Conservation (phyloP, 495 filamentous ascomycete genomes). For the Penicillium paradoxum region DNA sequence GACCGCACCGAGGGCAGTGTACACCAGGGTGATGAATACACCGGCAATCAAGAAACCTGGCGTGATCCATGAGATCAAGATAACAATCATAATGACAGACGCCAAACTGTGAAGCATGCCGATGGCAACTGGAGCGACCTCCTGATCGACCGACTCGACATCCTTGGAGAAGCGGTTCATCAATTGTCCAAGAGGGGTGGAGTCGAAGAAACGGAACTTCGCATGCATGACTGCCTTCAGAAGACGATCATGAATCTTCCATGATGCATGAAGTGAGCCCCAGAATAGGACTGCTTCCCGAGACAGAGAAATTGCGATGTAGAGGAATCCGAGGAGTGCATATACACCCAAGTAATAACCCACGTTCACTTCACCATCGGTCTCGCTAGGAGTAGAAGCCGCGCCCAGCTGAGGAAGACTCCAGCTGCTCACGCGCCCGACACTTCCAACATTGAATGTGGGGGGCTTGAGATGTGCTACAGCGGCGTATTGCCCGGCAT, state of each 20-base stretch:
- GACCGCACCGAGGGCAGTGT: constrained; percentile 76
- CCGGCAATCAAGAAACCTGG: constrained; percentile 88
- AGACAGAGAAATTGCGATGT: constrained; percentile 67
- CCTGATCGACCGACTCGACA: constrained; percentile 91
- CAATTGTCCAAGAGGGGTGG: constrained; percentile 90
- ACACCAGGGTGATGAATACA: constrained; percentile 77
- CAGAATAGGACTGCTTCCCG: constrained; percentile 87
- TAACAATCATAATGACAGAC: constrained; percentile 80
- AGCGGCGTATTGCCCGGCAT: constrained; percentile 38
- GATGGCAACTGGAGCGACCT: constrained; percentile 86
- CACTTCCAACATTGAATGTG: constrained; percentile 37
- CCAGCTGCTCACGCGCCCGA: constrained; percentile 33
- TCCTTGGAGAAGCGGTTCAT: constrained; percentile 99
- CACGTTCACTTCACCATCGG: constrained; percentile 60
- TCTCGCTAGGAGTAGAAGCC: constrained; percentile 13
- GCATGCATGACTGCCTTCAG: constrained; percentile 78
- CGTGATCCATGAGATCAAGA: constrained; percentile 88
- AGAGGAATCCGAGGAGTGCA: constrained; percentile 68
- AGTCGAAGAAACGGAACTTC: constrained; percentile 96
- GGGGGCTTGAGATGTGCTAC: constrained; percentile 37
- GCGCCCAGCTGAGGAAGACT: constrained; percentile 25
- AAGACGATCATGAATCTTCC: constrained; percentile 74
- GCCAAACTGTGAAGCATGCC: constrained; percentile 63
- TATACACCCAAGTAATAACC: constrained; percentile 81
- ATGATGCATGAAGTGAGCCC: constrained; percentile 85